These are phyloP conservation scores for Populus simonii DNA, from an alignment of 345 rosid genomes.

Conservation along the genomic window DNA sequence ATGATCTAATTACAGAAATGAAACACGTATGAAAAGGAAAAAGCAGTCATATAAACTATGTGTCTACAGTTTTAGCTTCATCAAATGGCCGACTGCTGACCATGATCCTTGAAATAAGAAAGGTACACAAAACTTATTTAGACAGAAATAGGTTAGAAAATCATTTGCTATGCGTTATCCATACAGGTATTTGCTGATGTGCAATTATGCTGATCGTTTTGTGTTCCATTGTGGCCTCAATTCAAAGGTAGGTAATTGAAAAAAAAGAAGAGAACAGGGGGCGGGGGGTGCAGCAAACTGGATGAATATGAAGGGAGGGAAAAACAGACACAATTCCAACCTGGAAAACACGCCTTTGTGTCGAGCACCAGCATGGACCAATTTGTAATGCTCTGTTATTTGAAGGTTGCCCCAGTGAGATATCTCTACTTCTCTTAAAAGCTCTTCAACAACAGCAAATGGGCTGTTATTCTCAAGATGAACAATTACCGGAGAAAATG, in stretches of 20 bases:
- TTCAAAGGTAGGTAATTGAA: background rate
- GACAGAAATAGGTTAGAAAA: background rate
- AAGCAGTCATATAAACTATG: background rate
- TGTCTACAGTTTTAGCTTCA: background rate
- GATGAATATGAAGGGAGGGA: background rate
- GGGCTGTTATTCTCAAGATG: constrained; percentile 95
- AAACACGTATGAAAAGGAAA: background rate
- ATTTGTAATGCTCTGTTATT: constrained; percentile 75
- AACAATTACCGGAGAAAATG: constrained; percentile 69
- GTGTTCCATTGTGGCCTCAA: background rate
- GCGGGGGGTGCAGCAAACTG: background rate
- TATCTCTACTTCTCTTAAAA: constrained; percentile 85
- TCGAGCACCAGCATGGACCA: constrained; percentile 92
- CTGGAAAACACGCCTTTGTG: constrained; percentile 97
- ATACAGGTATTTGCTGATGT: background rate
- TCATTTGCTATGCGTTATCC: background rate
- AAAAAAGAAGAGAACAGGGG: background rate
- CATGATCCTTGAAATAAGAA: too few species aligned
- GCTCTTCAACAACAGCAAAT: constrained; percentile 97
- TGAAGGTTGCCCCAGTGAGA: constrained; percentile 99
- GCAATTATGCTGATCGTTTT: background rate
- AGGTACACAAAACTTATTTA: background rate
- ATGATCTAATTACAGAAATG: background rate
- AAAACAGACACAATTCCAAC: constrained; percentile 34
- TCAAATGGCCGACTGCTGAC: background rate